A percentile compares a stretch with the other conserved stretches of the same genome.
phyloP scores from a whole-genome alignment of 164 flowering plant genomes.

The Piper longum region DNA sequence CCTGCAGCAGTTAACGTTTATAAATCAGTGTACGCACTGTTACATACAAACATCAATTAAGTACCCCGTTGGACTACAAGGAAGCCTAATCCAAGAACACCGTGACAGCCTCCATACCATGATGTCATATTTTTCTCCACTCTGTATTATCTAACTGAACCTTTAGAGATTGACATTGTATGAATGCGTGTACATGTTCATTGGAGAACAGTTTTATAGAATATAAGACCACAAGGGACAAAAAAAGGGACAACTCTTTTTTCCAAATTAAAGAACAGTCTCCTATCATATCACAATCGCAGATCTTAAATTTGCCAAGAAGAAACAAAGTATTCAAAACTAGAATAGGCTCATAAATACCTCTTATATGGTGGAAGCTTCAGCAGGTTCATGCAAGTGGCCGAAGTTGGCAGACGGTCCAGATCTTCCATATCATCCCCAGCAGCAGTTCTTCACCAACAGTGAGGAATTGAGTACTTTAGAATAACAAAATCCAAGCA shows the following conservation, averaged over 20 bases:
- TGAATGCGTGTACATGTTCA: too few relatives aligned
- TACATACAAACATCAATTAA: neutral
- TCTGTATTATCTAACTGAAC: too few relatives aligned
- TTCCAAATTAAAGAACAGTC: too few relatives aligned
- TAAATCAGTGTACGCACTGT: neutral
- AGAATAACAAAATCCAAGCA: neutral
- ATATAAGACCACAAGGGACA: neutral
- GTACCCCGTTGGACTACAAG: neutral
- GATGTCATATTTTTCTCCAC: neutral
- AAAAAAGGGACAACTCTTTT: too few relatives aligned
- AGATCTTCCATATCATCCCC: constrained; percentile 77
- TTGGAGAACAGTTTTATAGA: neutral
- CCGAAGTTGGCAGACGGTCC: constrained; percentile 86
- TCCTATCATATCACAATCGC: too few relatives aligned
- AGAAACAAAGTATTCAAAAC: neutral
- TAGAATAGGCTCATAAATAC: constrained; percentile 19
- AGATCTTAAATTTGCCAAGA: too few relatives aligned
- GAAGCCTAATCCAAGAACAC: neutral
- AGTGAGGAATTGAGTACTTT: neutral
- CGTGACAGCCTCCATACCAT: neutral
- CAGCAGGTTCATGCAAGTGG: constrained; percentile 97
- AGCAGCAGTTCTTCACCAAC: constrained; percentile 45
- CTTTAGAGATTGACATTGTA: too few relatives aligned
- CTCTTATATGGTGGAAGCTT: constrained; percentile 96
- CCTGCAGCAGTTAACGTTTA: too few relatives aligned